Conservation (phyloP, 140 eudicot genomes). For the Senecio squalidus region DNA sequence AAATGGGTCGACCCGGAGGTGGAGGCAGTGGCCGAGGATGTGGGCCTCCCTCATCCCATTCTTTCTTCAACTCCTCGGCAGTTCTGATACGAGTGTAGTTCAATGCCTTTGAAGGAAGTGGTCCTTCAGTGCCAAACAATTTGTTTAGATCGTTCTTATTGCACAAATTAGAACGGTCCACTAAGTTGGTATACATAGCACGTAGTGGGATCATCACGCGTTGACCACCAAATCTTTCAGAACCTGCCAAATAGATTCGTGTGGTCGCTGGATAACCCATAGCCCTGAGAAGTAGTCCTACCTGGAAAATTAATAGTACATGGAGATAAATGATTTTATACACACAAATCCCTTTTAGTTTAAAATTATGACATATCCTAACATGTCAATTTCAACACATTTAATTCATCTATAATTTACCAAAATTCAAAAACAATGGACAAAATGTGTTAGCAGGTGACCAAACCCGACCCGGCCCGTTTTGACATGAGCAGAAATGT, state of each 20-base stretch:
- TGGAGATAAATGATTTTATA: slow-evolving; percentile 4
- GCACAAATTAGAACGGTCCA: slow-evolving; percentile 72
- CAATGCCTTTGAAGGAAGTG: slow-evolving; percentile 27
- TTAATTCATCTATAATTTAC: too few relatives aligned
- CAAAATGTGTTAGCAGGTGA: too few relatives aligned
- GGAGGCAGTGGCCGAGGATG: slow-evolving; percentile 96
- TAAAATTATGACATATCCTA: neutral
- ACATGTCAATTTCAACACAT: too few relatives aligned
- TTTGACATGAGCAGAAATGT: too few relatives aligned
- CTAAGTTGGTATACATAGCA: slow-evolving; percentile 79
- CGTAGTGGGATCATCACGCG: slow-evolving; percentile 78
- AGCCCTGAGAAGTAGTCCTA: slow-evolving; percentile 77
- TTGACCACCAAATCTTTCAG: slow-evolving; percentile 92
- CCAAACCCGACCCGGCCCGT: too few relatives aligned
- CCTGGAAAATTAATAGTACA: slow-evolving; percentile 38
- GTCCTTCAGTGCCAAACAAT: slow-evolving; percentile 60
- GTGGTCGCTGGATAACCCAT: slow-evolving; percentile 87
- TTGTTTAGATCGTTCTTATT: slow-evolving; percentile 52
- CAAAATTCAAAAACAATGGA: too few relatives aligned
- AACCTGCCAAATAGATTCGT: slow-evolving; percentile 73
- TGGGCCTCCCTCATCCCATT: slow-evolving; percentile 79
- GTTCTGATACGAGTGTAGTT: slow-evolving; percentile 38
- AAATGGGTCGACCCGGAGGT: slow-evolving; percentile 75
- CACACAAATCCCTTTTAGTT: neutral
- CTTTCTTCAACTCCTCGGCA: slow-evolving; percentile 39